These are phyloP conservation scores for Penicillium fimorum DNA, from an alignment of 495 filamentous ascomycete genomes.

Conservation along the genomic window DNA sequence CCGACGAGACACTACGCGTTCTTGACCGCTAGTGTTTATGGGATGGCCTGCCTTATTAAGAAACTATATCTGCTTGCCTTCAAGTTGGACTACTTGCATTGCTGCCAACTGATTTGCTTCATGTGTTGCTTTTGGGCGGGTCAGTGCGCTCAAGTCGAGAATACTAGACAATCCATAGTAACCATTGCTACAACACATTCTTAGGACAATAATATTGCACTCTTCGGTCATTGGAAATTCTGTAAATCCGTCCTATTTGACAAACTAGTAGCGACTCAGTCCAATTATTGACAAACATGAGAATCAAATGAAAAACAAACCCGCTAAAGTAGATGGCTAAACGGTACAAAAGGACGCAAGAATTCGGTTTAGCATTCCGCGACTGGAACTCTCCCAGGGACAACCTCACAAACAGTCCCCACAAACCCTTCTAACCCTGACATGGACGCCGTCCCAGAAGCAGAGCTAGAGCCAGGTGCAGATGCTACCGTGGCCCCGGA, in stretches of 20 bases:
- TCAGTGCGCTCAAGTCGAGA: conserved; percentile 1
- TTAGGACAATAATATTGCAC: conserved; percentile 3
- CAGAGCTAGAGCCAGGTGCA: conserved; percentile 15
- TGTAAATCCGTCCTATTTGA: not conserved
- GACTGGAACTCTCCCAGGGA: conserved; percentile 21
- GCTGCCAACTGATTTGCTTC: conserved; percentile 3
- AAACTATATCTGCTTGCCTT: conserved; percentile 3
- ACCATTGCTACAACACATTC: conserved; percentile 14
- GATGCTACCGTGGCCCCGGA: conserved; percentile 28
- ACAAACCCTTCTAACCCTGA: conserved; percentile 52
- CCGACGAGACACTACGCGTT: not conserved
- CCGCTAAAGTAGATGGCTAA: not conserved
- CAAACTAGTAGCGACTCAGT: not conserved
- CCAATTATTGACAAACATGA: not conserved
- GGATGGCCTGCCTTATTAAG: not conserved
- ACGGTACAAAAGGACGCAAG: not conserved
- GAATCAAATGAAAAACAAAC: not conserved
- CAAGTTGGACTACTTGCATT: not conserved
- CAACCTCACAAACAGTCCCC: conserved; percentile 42
- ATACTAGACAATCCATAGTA: conserved; percentile 8
- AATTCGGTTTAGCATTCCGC: conserved; percentile 6
- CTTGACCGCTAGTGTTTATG: not conserved
- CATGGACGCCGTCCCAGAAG: not conserved
- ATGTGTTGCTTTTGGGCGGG: conserved; percentile 1
- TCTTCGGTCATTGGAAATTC: not conserved